Percentiles rank a stretch among this genome's conserved stretches.
phyloP scores from a whole-genome alignment of 1,284 basidiomycete species.

The Mycosarcoma mackinlayi region DNA sequence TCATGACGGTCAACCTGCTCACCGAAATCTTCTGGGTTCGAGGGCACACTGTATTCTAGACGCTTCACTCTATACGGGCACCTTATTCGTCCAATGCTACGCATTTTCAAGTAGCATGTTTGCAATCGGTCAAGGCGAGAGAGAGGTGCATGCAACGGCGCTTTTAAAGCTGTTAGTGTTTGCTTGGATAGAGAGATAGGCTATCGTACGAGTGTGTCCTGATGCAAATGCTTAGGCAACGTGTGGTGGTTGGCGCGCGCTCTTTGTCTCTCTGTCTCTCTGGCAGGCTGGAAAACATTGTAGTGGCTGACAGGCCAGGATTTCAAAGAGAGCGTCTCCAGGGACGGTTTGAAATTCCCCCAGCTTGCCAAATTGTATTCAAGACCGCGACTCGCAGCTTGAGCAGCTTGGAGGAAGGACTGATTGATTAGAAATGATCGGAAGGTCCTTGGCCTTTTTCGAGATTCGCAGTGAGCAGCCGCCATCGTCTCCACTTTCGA shows the following conservation, averaged over 20 bases:
- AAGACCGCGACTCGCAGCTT: no score
- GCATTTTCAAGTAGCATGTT: no score
- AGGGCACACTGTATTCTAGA: conserved; percentile 26
- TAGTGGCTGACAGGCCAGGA: background rate
- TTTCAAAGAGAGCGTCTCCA: background rate
- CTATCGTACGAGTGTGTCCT: conserved; percentile 25
- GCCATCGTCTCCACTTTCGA: conserved; percentile 9
- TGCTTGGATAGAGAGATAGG: no score
- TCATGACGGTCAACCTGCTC: conserved; percentile 57
- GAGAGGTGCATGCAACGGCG: no score
- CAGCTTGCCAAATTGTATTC: background rate
- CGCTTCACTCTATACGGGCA: background rate
- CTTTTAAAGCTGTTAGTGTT: no score
- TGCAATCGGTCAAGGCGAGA: no score
- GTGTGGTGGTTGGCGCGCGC: conserved; percentile 22
- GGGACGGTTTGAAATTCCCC: background rate
- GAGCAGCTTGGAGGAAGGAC: background rate
- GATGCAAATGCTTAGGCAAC: conserved; percentile 34
- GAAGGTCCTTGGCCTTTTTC: conserved; percentile 27
- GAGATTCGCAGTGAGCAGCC: background rate
- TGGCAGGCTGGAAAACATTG: no score
- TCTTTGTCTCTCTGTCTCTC: background rate
- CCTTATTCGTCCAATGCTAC: no score
- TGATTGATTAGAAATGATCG: conserved; percentile 43
- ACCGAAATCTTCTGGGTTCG: conserved; percentile 56